Percentiles rank a stretch among this genome's conserved stretches.
phyloP scores from a whole-genome alignment of 306 rosid genomes.

The Corylus americana region DNA sequence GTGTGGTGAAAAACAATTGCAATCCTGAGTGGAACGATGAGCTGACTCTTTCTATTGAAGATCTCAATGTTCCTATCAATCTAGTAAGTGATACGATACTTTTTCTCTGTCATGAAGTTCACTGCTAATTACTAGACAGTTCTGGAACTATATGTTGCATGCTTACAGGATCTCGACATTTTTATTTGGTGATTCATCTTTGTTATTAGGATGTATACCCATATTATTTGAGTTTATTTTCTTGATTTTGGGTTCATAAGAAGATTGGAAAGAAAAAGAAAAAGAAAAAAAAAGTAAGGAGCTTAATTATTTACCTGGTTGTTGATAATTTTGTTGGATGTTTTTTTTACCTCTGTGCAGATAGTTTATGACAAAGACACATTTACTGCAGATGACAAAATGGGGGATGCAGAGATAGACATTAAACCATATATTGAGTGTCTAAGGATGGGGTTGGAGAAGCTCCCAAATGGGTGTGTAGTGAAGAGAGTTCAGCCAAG shows the following conservation, averaged over 20 bases:
- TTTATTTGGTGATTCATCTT: neutral
- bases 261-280: neutral
- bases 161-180: neutral
- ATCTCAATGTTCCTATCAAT: conserved; percentile 47
- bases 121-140: neutral
- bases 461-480: conserved; percentile 62
- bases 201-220: no score
- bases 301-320: neutral
- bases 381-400: conserved; percentile 63
- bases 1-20: conserved; percentile 49
- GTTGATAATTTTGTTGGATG: neutral
- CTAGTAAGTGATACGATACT: conserved; percentile 41
- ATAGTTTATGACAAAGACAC: conserved; percentile 74
- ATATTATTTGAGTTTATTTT: neutral
- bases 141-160: neutral
- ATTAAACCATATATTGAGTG: conserved; percentile 60
- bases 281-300: neutral
- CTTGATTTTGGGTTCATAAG: neutral
- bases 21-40: conserved; percentile 91
- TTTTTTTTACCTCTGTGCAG: conserved; percentile 30
- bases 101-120: neutral
- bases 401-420: conserved; percentile 87
- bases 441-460: conserved; percentile 41
- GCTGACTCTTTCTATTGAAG: conserved; percentile 58
- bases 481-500: conserved; percentile 61